Conservation (phyloP, 768 basidiomycete genomes). For the Rhizopogon vesiculosus region DNA sequence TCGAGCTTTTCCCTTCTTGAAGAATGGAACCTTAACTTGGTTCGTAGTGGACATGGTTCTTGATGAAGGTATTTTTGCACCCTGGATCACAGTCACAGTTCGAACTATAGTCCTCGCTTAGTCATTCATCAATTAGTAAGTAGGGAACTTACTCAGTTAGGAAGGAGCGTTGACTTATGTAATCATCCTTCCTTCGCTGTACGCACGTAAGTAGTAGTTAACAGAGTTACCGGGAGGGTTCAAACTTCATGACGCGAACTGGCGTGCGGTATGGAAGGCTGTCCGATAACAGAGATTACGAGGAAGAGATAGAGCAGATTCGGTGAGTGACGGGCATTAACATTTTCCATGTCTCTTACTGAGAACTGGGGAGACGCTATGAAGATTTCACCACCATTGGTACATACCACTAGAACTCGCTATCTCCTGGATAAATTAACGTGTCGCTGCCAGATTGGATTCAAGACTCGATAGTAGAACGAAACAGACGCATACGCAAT, state of each 20-base stretch:
- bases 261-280: constrained; percentile 20
- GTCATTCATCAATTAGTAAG: neutral
- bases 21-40: constrained; percentile 69
- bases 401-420: constrained; percentile 29
- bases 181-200: neutral
- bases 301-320: constrained; percentile 66
- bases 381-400: constrained; percentile 96
- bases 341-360: constrained; percentile 5
- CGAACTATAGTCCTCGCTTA: neutral
- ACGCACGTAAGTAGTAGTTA: too few species aligned
- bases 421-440: constrained; percentile 9
- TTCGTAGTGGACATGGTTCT: constrained; percentile 27
- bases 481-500: constrained; percentile 69
- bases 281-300: constrained; percentile 37
- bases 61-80: neutral
- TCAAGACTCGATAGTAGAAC: constrained; percentile 88
- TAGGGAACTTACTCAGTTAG: too few species aligned
- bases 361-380: constrained; percentile 59
- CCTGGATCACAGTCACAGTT: neutral
- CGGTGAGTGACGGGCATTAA: constrained; percentile 35
- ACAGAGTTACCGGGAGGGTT: neutral
- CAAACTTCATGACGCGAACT: constrained; percentile 16
- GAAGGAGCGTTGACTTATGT: neutral
- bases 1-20: constrained; percentile 80
- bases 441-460: constrained; percentile 75